Evolutionary conservation across 176 grass and related monocot species (phyloP).

Genomic region (Aegilops bicornis): DNA sequence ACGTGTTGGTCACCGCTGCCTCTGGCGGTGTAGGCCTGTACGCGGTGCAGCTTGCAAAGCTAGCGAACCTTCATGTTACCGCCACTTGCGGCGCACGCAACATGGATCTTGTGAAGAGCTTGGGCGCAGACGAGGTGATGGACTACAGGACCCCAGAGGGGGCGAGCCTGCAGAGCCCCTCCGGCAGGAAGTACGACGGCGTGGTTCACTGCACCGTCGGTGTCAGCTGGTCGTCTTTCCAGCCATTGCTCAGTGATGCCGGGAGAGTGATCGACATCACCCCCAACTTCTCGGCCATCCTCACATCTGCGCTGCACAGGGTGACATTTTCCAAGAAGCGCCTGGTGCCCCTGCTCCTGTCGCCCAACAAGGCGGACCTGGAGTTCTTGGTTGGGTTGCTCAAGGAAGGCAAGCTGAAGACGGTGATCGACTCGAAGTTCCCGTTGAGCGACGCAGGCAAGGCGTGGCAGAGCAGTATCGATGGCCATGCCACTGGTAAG

Average conservation of each 20-base stretch:
- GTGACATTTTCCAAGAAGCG: conserved; percentile 44
- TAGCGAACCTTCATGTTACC: conserved; percentile 55
- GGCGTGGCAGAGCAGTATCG: conserved; percentile 72
- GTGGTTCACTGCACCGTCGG: conserved; percentile 56
- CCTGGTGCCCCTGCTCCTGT: conserved; percentile 42
- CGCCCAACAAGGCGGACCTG: conserved; percentile 38
- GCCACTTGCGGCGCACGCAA: conserved; percentile 57
- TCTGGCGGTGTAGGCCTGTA: conserved; percentile 26
- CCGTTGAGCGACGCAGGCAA: conserved; percentile 35
- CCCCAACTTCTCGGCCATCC: conserved; percentile 4
- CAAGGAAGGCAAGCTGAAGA: conserved; percentile 56
- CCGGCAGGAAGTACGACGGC: conserved; percentile 50
- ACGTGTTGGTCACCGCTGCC: conserved; percentile 62
- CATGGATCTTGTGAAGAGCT: conserved; percentile 48
- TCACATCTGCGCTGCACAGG: conserved; percentile 34
- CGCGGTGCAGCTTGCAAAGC: conserved; percentile 27
- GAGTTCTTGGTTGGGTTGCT: conserved; percentile 61
- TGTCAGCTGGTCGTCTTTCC: conserved; percentile 47
- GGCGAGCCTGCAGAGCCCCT: conserved; percentile 49
- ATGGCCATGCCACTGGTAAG: conserved; percentile 69
- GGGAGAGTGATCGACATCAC: conserved; percentile 62
- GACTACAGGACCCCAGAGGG: conserved; percentile 67
- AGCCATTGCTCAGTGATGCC: conserved; percentile 25
- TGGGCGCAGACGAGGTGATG: conserved; percentile 70
- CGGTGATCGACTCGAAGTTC: conserved; percentile 49